Evolutionary conservation across 257 asterid species (phyloP).

Genomic region (Jacaranda mimosifolia): DNA sequence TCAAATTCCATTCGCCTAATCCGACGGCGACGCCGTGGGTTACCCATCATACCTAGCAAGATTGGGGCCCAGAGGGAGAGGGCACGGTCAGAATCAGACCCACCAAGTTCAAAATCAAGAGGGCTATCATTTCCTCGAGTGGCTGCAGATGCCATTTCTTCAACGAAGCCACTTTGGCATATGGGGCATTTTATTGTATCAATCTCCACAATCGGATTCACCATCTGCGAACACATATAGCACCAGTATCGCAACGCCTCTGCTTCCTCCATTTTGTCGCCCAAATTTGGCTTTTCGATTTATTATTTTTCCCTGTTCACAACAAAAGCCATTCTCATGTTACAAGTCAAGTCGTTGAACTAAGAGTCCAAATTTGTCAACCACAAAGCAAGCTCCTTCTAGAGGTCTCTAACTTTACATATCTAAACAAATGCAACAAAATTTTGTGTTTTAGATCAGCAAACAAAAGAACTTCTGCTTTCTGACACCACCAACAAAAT

Average conservation of each 20-base stretch:
- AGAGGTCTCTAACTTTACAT: neutral
- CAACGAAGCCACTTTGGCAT: slow-evolving; percentile 81
- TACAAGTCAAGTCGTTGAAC: neutral
- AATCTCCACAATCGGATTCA: slow-evolving; percentile 65
- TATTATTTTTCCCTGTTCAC: slow-evolving; percentile 24
- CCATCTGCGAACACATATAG: slow-evolving; percentile 72
- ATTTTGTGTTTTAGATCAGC: neutral
- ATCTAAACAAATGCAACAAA: slow-evolving; percentile 10
- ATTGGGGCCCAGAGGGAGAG: slow-evolving; percentile 92
- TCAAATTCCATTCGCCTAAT: slow-evolving; percentile 56
- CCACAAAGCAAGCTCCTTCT: neutral
- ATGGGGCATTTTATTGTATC: slow-evolving; percentile 75
- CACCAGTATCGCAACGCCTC: slow-evolving; percentile 71
- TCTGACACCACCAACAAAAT: slow-evolving; percentile 11
- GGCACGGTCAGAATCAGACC: slow-evolving; percentile 69
- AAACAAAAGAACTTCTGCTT: neutral
- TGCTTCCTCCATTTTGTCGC: slow-evolving; percentile 60
- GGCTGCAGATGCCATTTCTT: slow-evolving; percentile 63
- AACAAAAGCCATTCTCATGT: slow-evolving; percentile 10
- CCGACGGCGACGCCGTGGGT: slow-evolving; percentile 55
- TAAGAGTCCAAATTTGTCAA: slow-evolving; percentile 36
- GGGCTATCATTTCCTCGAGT: slow-evolving; percentile 46
- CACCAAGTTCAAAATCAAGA: slow-evolving; percentile 55
- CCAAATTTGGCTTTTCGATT: neutral
- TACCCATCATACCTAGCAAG: slow-evolving; percentile 76